Conservation (phyloP, 257 asterid genomes). For the Solanum virginianum region DNA sequence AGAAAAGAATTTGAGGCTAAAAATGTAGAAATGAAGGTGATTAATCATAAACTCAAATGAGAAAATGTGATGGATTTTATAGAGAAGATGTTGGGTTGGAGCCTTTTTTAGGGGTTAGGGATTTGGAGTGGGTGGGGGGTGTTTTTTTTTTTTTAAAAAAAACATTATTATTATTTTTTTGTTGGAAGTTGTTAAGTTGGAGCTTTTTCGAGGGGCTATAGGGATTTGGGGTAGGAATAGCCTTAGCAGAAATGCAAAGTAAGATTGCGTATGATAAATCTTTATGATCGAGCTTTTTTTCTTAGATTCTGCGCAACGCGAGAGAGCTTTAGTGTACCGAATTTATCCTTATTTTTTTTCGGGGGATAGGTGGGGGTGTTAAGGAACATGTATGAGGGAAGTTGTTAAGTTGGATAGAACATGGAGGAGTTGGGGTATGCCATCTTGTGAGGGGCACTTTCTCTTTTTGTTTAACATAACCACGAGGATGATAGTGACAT, state of each 20-base stretch:
- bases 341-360: too few relatives aligned
- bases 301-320: too few relatives aligned
- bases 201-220: background rate
- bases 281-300: too few relatives aligned
- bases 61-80: background rate
- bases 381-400: conserved; percentile 10
- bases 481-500: conserved; percentile 21
- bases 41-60: background rate
- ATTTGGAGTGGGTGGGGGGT: background rate
- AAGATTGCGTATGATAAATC: too few relatives aligned
- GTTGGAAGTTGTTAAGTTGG: background rate
- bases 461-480: conserved; percentile 9
- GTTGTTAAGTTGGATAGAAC: conserved; percentile 22
- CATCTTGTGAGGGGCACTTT: conserved; percentile 30
- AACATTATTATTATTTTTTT: too few relatives aligned
- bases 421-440: conserved; percentile 48
- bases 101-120: background rate
- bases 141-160: too few relatives aligned
- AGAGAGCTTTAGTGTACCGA: too few relatives aligned
- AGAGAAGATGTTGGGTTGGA: conserved; percentile 39
- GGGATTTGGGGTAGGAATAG: conserved; percentile 20
- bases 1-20: background rate
- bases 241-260: too few relatives aligned
- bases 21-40: background rate
- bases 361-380: background rate